These are phyloP conservation scores for Ormosia semicastrata DNA, from an alignment of 306 rosid species.

Conservation along the genomic window DNA sequence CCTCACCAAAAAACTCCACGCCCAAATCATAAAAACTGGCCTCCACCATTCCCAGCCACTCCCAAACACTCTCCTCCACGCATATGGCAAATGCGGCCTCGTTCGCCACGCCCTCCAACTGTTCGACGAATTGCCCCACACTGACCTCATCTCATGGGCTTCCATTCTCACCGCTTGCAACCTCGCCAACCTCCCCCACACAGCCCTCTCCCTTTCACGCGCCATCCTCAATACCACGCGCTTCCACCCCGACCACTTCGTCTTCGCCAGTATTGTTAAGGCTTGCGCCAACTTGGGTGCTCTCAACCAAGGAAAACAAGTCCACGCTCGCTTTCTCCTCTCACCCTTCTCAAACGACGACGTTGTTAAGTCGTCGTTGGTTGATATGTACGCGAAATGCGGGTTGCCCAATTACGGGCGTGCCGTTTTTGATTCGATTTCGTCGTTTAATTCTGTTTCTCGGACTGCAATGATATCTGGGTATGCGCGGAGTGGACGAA, in stretches of 20 bases:
- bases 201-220: conserved; percentile 45
- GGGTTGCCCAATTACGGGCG: conserved; percentile 56
- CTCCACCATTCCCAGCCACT: conserved; percentile 41
- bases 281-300: conserved; percentile 57
- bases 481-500: conserved; percentile 69
- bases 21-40: conserved; percentile 62
- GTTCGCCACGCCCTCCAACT: conserved; percentile 50
- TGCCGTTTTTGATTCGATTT: conserved; percentile 61
- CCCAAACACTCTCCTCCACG: conserved; percentile 62
- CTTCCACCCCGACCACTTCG: conserved; percentile 73
- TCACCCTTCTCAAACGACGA: conserved; percentile 55
- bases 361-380: conserved; percentile 78
- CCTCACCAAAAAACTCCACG: conserved; percentile 50
- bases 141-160: conserved; percentile 74
- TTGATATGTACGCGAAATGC: conserved; percentile 80
- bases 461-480: conserved; percentile 85
- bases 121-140: conserved; percentile 67
- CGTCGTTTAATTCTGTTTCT: conserved; percentile 44
- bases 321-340: conserved; percentile 64
- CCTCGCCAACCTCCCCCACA: conserved; percentile 51
- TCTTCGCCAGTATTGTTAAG: conserved; percentile 66
- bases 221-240: conserved; percentile 38
- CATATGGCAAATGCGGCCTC: conserved; percentile 64
- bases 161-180: conserved; percentile 78
- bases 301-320: conserved; percentile 56